phyloP scores from a whole-genome alignment of 306 rosid species.

The Acmispon strigosus region DNA sequence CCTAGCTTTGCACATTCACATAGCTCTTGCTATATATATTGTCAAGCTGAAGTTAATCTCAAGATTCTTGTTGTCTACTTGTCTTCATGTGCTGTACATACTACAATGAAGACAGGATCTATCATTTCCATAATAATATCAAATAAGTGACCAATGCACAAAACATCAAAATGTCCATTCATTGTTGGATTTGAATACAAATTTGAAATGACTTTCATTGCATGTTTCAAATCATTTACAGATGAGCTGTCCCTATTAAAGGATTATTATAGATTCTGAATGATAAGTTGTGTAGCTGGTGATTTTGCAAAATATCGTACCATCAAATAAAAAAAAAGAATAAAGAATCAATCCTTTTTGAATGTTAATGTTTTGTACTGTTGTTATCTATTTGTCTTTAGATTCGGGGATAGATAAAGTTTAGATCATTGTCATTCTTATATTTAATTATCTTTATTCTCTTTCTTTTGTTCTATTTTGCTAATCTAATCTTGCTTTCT shows the following conservation, averaged over 20 bases:
- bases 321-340: background rate
- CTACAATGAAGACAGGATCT: background rate
- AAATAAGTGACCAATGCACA: background rate
- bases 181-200: background rate
- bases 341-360: background rate
- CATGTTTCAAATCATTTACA: background rate
- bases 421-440: no score
- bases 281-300: background rate
- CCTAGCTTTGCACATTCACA: background rate
- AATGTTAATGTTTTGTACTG: background rate
- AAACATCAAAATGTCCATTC: background rate
- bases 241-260: background rate
- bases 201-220: background rate
- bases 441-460: no score
- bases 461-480: no score
- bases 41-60: background rate
- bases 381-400: background rate
- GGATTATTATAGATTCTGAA: background rate
- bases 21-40: background rate
- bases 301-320: background rate
- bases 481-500: no score
- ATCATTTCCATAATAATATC: slow-evolving; percentile 15
- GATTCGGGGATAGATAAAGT: background rate
- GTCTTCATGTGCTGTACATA: slow-evolving; percentile 17
- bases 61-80: slow-evolving; percentile 1